Conservation (phyloP, 2,329 filamentous ascomycete genomes). For the Claviceps purpurea region DNA sequence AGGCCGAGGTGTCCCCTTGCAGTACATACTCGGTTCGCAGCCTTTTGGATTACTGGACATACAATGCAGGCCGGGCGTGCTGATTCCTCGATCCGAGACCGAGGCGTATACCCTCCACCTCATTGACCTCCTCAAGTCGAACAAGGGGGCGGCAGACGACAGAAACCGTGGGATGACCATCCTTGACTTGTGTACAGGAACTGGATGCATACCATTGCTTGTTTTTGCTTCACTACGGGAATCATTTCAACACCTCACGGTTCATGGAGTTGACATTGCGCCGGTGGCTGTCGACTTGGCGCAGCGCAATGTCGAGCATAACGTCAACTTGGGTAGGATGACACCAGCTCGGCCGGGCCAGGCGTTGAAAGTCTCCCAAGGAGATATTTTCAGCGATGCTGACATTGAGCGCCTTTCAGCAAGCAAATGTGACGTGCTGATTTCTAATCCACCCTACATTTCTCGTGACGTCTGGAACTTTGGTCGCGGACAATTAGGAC, state of each 20-base stretch:
- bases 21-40: conserved; percentile 80
- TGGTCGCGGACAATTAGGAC: conserved; percentile 34
- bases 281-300: conserved; percentile 51
- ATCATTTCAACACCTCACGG: conserved; percentile 27
- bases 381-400: conserved; percentile 34
- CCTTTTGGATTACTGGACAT: conserved; percentile 80
- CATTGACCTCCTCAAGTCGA: conserved; percentile 27
- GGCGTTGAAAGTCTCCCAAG: conserved; percentile 30
- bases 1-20: conserved; percentile 58
- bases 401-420: conserved; percentile 17
- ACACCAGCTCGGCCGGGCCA: conserved; percentile 8
- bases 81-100: conserved; percentile 75
- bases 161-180: conserved; percentile 36
- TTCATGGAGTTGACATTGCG: conserved; percentile 67
- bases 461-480: conserved; percentile 37
- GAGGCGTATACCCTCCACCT: conserved; percentile 52
- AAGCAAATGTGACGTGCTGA: conserved; percentile 47
- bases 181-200: conserved; percentile 80
- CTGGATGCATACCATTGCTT: conserved; percentile 76
- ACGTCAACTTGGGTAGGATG: conserved; percentile 31
- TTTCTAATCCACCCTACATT: conserved; percentile 88
- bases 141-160: conserved; percentile 5
- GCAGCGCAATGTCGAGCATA: conserved; percentile 47
- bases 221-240: conserved; percentile 48
- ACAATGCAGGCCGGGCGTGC: conserved; percentile 58